A percentile compares a stretch with the other conserved stretches of the same genome.
phyloP scores from a whole-genome alignment of 1,284 basidiomycete species.

The Ustilago esculenta region DNA sequence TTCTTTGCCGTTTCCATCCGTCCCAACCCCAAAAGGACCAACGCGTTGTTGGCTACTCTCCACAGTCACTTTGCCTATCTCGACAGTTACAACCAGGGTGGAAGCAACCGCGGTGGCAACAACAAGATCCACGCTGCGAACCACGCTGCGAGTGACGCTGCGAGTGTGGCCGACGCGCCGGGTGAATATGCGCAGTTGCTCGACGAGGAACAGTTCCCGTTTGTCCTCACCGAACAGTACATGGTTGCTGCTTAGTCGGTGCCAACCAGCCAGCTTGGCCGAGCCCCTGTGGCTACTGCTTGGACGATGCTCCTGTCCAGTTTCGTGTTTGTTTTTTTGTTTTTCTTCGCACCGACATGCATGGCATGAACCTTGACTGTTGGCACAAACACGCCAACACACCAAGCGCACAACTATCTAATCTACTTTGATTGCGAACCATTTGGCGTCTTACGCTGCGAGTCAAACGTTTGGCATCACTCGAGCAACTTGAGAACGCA shows the following conservation, averaged over 20 bases:
- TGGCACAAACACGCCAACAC: too few relatives aligned
- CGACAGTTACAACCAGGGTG: conserved; percentile 69
- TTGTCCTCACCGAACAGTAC: conserved; percentile 62
- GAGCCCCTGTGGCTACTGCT: too few relatives aligned
- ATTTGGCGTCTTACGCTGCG: neutral
- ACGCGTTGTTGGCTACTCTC: conserved; percentile 78
- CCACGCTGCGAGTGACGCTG: too few relatives aligned
- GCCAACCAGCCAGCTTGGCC: too few relatives aligned
- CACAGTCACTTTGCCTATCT: conserved; percentile 84
- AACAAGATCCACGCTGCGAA: conserved; percentile 21
- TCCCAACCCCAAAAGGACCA: conserved; percentile 83
- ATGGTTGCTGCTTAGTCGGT: conserved; percentile 48
- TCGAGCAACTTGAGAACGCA: neutral
- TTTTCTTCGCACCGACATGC: too few relatives aligned
- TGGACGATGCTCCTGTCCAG: too few relatives aligned
- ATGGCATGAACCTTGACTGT: too few relatives aligned
- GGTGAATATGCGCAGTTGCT: conserved; percentile 63
- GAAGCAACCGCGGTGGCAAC: conserved; percentile 2
- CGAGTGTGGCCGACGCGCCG: conserved; percentile 47
- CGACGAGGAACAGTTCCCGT: conserved; percentile 63
- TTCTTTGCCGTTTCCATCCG: conserved; percentile 80
- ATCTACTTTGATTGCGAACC: too few relatives aligned
- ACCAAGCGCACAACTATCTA: too few relatives aligned
- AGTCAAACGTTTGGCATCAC: neutral
- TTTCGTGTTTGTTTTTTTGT: neutral